Conservation (phyloP, 495 filamentous ascomycete genomes). For the Mycothermus thermophilus region DNA sequence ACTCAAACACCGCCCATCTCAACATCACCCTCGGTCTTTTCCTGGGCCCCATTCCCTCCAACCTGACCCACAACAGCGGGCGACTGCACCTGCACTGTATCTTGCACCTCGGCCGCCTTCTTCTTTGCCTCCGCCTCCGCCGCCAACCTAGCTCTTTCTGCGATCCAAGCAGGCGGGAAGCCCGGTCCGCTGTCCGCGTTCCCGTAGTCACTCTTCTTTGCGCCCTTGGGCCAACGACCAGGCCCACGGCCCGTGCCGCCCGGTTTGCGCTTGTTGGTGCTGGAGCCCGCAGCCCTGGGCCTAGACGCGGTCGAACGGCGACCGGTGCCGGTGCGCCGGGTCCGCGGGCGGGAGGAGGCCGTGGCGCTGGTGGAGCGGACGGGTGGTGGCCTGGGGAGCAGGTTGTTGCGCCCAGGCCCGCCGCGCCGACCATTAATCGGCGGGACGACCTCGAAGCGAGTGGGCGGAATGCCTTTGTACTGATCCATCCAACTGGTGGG, state of each 20-base stretch:
- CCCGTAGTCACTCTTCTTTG: constrained; percentile 43
- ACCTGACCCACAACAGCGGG: no score
- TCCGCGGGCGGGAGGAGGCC: constrained; percentile 15
- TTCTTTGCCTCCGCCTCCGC: constrained; percentile 11
- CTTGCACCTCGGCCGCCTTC: constrained; percentile 12
- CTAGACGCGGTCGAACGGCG: constrained; percentile 17
- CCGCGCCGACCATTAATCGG: constrained; percentile 36
- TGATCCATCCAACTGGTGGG: constrained; percentile 23
- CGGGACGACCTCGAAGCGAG: constrained; percentile 75
- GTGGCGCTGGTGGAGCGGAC: constrained; percentile 13
- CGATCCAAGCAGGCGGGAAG: constrained; percentile 35
- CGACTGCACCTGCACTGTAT: constrained; percentile 30
- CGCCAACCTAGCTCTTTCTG: constrained; percentile 16
- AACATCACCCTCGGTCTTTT: no score
- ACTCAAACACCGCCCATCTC: no score
- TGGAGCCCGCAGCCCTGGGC: constrained; percentile 15
- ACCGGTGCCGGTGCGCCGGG: constrained; percentile 12
- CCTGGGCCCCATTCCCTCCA: no score
- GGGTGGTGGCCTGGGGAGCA: constrained; percentile 18
- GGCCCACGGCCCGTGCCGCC: constrained; percentile 40
- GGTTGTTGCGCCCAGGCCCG: constrained; percentile 14
- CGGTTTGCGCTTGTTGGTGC: constrained; percentile 28
- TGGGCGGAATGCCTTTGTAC: constrained; percentile 52
- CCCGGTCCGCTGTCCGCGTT: constrained; percentile 43
- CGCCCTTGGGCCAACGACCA: constrained; percentile 41